Conservation (phyloP, 108 stramenopile genomes). For the Nitzschia putrida region DNA sequence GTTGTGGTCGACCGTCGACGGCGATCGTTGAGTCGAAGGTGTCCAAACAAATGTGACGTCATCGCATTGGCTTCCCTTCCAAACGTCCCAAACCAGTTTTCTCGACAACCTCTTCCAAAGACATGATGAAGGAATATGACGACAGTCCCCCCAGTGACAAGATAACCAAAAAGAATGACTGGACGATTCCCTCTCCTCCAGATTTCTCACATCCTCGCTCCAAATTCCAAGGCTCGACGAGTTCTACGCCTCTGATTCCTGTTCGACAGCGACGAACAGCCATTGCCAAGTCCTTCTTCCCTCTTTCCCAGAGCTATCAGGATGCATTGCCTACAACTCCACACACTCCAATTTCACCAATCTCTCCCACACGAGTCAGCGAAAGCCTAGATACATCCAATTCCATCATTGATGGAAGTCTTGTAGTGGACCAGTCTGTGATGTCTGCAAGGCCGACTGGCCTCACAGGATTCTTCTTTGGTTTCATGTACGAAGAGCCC, state of each 20-base stretch:
- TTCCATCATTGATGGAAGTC: no score
- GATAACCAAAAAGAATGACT: neutral
- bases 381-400: neutral
- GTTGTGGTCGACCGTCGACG: no score
- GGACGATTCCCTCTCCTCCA: neutral
- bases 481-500: slow-evolving; percentile 59
- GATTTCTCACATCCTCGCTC: neutral
- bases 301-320: neutral
- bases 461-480: slow-evolving; percentile 42
- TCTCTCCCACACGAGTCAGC: neutral
- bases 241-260: slow-evolving; percentile 11
- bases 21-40: no score
- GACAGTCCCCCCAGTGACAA: no score
- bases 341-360: neutral
- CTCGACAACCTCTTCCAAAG: no score
- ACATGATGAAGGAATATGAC: no score
- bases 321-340: no score
- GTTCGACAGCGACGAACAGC: slow-evolving; percentile 5
- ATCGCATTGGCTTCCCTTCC: no score
- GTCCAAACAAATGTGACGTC: no score
- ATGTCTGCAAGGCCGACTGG: slow-evolving; percentile 13
- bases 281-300: no score
- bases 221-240: neutral
- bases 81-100: no score
- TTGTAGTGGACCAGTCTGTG: no score